A percentile compares a stretch with the other conserved stretches of the same genome.
phyloP scores from a whole-genome alignment of 2,329 filamentous ascomycete species.

The Bretziella fagacearum region DNA sequence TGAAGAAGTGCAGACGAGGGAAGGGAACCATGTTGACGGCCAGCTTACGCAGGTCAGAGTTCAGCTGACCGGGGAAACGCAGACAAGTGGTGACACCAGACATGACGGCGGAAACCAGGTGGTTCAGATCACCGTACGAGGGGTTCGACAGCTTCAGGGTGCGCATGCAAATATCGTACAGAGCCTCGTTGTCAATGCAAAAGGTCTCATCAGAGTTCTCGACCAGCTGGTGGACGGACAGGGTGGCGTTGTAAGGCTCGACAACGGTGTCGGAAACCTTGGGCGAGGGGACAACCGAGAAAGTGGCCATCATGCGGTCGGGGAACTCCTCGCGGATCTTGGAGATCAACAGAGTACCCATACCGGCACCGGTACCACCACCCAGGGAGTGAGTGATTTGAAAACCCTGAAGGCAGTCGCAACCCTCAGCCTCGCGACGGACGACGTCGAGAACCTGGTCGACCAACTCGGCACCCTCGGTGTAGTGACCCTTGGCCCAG shows the following conservation, averaged over 20 bases:
- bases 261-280: slow-evolving; percentile 99
- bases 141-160: slow-evolving; percentile 98
- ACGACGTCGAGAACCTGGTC: slow-evolving; percentile 97
- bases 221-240: slow-evolving; percentile 96
- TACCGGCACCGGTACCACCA: slow-evolving; percentile 99
- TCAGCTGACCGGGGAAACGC: slow-evolving; percentile 98
- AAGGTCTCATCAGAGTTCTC: slow-evolving; percentile 99
- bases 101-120: slow-evolving; percentile 99
- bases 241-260: slow-evolving; percentile 98
- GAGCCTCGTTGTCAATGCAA: slow-evolving; percentile 99
- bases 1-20: slow-evolving; percentile 99
- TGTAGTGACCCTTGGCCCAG: slow-evolving; percentile 99
- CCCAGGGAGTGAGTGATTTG: slow-evolving; percentile 99
- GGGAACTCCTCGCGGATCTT: slow-evolving; percentile 99
- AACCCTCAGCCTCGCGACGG: slow-evolving; percentile 95
- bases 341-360: slow-evolving; percentile 98
- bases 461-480: slow-evolving; percentile 96
- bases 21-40: slow-evolving; percentile 99
- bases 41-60: slow-evolving; percentile 98
- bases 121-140: slow-evolving; percentile 97
- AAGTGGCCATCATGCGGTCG: slow-evolving; percentile 99
- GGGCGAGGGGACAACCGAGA: slow-evolving; percentile 95
- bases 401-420: slow-evolving; percentile 99
- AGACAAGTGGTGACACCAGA: slow-evolving; percentile 96
- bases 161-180: slow-evolving; percentile 99